phyloP scores from a whole-genome alignment of 352 stramenopile genomes.

The Saprolegnia parasitica region DNA sequence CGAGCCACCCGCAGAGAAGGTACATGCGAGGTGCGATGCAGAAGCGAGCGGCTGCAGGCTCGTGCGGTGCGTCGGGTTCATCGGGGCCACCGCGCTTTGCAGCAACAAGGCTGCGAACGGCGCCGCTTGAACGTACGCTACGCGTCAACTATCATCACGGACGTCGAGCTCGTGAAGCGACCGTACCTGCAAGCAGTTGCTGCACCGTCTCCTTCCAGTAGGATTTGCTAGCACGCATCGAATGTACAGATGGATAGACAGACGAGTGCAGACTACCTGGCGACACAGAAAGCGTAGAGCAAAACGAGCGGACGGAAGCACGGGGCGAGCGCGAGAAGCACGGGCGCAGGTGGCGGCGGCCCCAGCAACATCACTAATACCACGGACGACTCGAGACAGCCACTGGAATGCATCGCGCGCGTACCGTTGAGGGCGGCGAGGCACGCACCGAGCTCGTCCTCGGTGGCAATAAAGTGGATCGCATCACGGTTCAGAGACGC shows the following conservation, averaged over 20 bases:
- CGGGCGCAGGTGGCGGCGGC: conserved; percentile 48
- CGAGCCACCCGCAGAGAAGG: conserved; percentile 58
- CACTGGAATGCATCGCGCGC: not conserved
- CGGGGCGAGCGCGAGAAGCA: conserved; percentile 45
- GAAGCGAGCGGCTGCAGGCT: conserved; percentile 34
- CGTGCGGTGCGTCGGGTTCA: conserved; percentile 38
- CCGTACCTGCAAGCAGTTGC: conserved; percentile 47
- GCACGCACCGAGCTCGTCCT: conserved; percentile 48
- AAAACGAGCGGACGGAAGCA: conserved; percentile 63
- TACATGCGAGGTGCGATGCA: conserved; percentile 35
- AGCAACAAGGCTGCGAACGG: conserved; percentile 38
- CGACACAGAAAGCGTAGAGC: conserved; percentile 56
- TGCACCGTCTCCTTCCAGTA: conserved; percentile 46
- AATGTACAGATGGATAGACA: not conserved
- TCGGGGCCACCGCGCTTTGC: conserved; percentile 51
- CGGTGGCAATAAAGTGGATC: conserved; percentile 32
- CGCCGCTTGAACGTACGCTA: conserved; percentile 9
- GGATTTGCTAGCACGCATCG: conserved; percentile 47
- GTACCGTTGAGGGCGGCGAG: conserved; percentile 38
- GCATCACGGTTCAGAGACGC: not conserved
- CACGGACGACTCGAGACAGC: not conserved
- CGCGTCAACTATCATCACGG: not conserved
- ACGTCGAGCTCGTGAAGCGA: no score
- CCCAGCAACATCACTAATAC: conserved; percentile 53
- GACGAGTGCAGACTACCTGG: not conserved